Base-by-base conservation (phyloP, 371 early-diverging fungal species). In the Rhizopus delemar region DNA sequence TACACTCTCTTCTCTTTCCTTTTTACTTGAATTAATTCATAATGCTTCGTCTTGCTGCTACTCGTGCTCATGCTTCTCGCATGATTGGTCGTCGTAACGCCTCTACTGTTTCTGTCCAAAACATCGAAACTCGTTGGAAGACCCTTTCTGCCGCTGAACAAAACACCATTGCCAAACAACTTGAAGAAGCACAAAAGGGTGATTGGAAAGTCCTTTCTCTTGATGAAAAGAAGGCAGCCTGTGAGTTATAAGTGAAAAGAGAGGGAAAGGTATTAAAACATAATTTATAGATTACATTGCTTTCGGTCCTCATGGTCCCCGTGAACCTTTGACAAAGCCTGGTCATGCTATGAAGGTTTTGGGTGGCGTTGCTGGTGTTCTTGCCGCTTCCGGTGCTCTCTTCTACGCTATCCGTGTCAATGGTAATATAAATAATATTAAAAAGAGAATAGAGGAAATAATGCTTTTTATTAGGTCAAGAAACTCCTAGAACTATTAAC, bases 301-400 rank as follows among this genome's bases (percentile, higher is more conserved):
- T 48, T 98, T 94, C 74, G 98, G 98, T 57, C 83, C 91, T 48
- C 93, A 96, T 81, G 95, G 93, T 74, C 89, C 91, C 58, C 93
- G 98, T 69, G 86, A 88, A 65, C 91, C 91, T 33, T 70, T 84
- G 50, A 76, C 76, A 51, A 84, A 90, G 74, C 89, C 93, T 49
- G 86, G 87, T 57, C 83, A 92, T 68, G 74, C 70, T 61, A 60
- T 74, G 66, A 92, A 92, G 82, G 90, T 96, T 36, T 8, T 85
- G 59, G 69, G 70, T 54, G 94, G 93, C 75, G 78, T 90, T 51
- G 53, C 66, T n/a, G 81, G 65, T 67, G 83, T 90, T 52, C 55
- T 91, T 48, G 84, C 64, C 13, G 63, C 84, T 50, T 75, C 86
- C 43, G 64, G 69, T 51, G 87, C 68, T 62, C 70, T 90, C 60